A percentile compares a stretch with the other conserved stretches of the same genome.
These are phyloP conservation scores for Stephania cephalantha DNA, from an alignment of 164 flowering plant species.

Conservation along the genomic window DNA sequence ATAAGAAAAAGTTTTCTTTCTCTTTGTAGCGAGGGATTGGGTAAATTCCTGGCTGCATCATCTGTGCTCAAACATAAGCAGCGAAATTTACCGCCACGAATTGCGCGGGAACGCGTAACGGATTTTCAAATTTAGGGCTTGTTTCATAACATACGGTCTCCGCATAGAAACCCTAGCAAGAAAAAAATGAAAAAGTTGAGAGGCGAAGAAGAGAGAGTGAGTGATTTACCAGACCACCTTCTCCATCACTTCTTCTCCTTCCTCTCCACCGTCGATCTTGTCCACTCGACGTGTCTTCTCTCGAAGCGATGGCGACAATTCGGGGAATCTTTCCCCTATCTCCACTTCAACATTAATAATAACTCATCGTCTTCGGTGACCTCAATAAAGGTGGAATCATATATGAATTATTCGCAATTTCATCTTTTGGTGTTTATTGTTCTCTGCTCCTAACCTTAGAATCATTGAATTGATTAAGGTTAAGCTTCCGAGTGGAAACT, in stretches of 20 bases:
- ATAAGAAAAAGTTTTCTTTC: no score
- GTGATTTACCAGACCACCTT: not conserved
- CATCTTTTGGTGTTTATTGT: not conserved
- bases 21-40: no score
- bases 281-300: not conserved
- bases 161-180: no score
- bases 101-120: no score
- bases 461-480: not conserved
- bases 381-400: no score
- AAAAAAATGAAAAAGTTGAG: not conserved
- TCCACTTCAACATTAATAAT: not conserved
- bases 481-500: not conserved
- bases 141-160: no score
- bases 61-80: no score
- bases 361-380: no score
- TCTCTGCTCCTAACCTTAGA: not conserved
- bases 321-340: not conserved
- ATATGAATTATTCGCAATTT: no score
- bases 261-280: not conserved
- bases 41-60: no score
- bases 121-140: no score
- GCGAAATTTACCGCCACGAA: no score
- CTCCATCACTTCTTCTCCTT: not conserved
- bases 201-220: slow-evolving; percentile 2
- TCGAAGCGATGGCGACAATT: slow-evolving; percentile 8